Base-by-base conservation (phyloP, 2,329 filamentous ascomycete genomes). In the Albophoma yamanashiensis region DNA sequence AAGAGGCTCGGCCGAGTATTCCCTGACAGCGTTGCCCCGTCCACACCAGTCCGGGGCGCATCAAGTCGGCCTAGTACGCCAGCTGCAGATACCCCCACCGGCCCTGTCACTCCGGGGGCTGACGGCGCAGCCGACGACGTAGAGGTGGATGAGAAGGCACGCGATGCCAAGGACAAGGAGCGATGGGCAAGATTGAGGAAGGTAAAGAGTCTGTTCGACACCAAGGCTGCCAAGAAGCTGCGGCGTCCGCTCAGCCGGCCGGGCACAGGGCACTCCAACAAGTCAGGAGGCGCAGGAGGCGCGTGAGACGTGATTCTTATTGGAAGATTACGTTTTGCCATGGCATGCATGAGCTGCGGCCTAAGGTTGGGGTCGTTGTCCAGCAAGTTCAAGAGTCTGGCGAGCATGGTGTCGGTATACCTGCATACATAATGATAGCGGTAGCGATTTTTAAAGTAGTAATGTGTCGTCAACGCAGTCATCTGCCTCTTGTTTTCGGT, bases 191-290 rank as follows among this genome's bases (percentile, higher is more conserved):
- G 86, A 65, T 73, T 91, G 63, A 81, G 86, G 66, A 82, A 83
- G 61, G 86, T 91, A 61, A 89, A 89, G 78, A 89, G 86, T 68
- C 73, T 89, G 55, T 85, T 91, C 67, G 85, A 88, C 63, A 79
- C 83, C 7, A 90, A 89, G 71, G 80, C 79, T 1, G 76, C 78
- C 11, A 84, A 78, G 69, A 86, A 81, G 68, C 70, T 79, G 58
- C 75, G 73, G 59, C 73, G 73, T 42, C 72, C 75, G 4, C 65
- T 73, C 22, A 75, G 73, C 58, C 71, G 79, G 43, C 78, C 79
- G 1, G 76, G 73, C 4, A 79, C 76, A 11, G 70, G 67, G 4
- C 67, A 72, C 9, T 76, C 67, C 4, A 61, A 59, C 42, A 59
- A 60, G 45, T 62, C 63, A 59, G 61, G 25, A 58, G 62, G 9